Evolutionary conservation across 148 eudicot genomes (phyloP).

Genomic region (Amaranthus hypochondriacus): DNA sequence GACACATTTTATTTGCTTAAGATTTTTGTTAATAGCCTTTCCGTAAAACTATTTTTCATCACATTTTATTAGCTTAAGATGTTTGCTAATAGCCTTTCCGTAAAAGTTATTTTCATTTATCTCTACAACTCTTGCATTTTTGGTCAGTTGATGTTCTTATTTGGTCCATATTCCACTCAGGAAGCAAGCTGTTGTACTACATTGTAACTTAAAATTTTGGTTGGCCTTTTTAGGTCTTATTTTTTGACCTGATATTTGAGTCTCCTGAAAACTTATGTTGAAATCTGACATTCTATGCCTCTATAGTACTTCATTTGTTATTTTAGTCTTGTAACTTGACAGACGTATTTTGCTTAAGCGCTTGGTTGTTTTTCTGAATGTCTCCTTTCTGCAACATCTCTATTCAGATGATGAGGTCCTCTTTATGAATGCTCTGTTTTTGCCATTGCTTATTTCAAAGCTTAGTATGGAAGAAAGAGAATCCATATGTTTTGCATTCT

Average conservation of each 20-base stretch:
- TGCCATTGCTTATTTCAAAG: not conserved
- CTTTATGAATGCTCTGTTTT: not conserved
- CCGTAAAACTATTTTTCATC: not conserved
- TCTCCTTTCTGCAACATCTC: not conserved
- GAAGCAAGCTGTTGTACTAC: not conserved
- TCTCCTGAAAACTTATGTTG: not conserved
- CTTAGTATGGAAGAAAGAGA: not conserved
- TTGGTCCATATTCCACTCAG: not conserved
- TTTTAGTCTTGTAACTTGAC: not conserved
- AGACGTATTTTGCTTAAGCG: not conserved
- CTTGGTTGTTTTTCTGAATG: not conserved
- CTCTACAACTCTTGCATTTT: not conserved
- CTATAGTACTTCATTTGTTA: not conserved
- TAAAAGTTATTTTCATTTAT: not conserved
- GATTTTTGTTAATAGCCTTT: not conserved
- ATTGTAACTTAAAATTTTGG: not conserved
- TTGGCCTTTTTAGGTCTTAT: constrained; percentile 3
- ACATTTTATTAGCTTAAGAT: not conserved
- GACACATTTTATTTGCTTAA: not conserved
- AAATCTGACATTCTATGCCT: not conserved
- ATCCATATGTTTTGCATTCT: not conserved
- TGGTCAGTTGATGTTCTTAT: not conserved
- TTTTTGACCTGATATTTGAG: not conserved
- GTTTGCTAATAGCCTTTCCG: not conserved
- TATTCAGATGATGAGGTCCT: not conserved